A percentile compares a stretch with the other conserved stretches of the same genome.
These are phyloP conservation scores for Coix lacrymajobi DNA, from an alignment of 176 grass and related monocot genomes.

Conservation along the genomic window DNA sequence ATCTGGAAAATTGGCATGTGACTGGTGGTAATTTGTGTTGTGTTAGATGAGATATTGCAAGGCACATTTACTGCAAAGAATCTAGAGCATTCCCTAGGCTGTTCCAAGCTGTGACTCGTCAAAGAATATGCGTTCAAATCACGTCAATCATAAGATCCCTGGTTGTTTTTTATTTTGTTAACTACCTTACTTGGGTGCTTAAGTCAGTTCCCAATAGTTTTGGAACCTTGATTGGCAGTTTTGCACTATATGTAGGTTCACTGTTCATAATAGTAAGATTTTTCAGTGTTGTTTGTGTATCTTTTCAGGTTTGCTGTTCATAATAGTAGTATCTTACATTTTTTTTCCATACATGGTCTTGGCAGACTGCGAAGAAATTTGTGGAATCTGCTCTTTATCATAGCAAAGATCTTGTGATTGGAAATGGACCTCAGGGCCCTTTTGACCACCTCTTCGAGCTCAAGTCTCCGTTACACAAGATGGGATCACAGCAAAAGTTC, in stretches of 20 bases:
- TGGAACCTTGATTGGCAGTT: not conserved
- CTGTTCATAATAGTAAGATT: not conserved
- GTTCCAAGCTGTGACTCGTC: not conserved
- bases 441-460: slow-evolving; percentile 88
- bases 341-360: slow-evolving; percentile 13
- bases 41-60: not conserved
- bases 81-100: not conserved
- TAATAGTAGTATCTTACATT: not conserved
- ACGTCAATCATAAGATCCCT: not conserved
- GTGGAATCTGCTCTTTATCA: slow-evolving; percentile 74
- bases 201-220: too few relatives aligned
- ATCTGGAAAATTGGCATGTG: not conserved
- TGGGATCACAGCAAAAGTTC: slow-evolving; percentile 32
- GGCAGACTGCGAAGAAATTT: slow-evolving; percentile 75
- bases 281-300: not conserved
- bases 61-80: not conserved
- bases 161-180: too few relatives aligned
- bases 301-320: not conserved
- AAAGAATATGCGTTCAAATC: not conserved
- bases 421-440: slow-evolving; percentile 87
- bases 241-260: not conserved
- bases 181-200: too few relatives aligned
- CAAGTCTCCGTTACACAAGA: slow-evolving; percentile 34
- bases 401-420: slow-evolving; percentile 73
- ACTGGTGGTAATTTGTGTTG: not conserved